Evolutionary conservation across 2,329 filamentous ascomycete species (phyloP).

Genomic region (Aspergillus sp.): DNA sequence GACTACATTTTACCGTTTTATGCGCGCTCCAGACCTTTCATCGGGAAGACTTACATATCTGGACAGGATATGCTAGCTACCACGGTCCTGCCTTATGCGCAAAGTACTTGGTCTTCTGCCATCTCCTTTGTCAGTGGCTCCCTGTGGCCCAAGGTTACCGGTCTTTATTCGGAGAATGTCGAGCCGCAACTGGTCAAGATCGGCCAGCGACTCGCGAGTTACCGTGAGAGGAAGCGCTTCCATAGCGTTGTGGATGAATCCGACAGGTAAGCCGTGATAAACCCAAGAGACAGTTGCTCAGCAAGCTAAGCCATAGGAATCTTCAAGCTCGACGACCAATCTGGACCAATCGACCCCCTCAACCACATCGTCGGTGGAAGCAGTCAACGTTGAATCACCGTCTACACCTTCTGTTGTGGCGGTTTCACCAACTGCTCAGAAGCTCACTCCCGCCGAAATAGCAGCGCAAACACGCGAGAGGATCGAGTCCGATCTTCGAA

Average conservation of each 20-base stretch:
- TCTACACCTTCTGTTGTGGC: conserved; percentile 27
- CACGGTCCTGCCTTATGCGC: conserved; percentile 69
- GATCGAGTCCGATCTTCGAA: conserved; percentile 74
- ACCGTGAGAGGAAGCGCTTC: conserved; percentile 60
- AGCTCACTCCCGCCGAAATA: conserved; percentile 46
- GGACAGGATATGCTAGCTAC: conserved; percentile 66
- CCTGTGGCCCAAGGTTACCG: conserved; percentile 76
- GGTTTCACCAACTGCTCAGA: conserved; percentile 24
- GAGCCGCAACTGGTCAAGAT: conserved; percentile 94
- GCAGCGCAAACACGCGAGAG: conserved; percentile 54
- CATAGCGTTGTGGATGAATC: conserved; percentile 58
- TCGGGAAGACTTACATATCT: conserved; percentile 64
- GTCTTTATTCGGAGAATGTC: conserved; percentile 85
- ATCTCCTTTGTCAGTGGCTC: conserved; percentile 71
- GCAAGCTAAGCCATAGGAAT: conserved; percentile 10
- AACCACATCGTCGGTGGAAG: conserved; percentile 18
- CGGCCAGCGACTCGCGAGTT: conserved; percentile 75
- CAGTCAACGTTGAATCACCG: conserved; percentile 16
- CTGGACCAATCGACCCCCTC: conserved; percentile 18
- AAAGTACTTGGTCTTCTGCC: conserved; percentile 68
- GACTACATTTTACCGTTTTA: conserved; percentile 74
- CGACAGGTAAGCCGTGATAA: conserved; percentile 39
- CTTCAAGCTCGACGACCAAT: conserved; percentile 17
- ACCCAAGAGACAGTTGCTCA: background rate
- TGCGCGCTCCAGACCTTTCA: conserved; percentile 70